Percentiles rank a stretch among this genome's conserved stretches.
Conservation (phyloP, 2,329 filamentous ascomycete species). For the Magnaporthiopsis rhizophila region DNA sequence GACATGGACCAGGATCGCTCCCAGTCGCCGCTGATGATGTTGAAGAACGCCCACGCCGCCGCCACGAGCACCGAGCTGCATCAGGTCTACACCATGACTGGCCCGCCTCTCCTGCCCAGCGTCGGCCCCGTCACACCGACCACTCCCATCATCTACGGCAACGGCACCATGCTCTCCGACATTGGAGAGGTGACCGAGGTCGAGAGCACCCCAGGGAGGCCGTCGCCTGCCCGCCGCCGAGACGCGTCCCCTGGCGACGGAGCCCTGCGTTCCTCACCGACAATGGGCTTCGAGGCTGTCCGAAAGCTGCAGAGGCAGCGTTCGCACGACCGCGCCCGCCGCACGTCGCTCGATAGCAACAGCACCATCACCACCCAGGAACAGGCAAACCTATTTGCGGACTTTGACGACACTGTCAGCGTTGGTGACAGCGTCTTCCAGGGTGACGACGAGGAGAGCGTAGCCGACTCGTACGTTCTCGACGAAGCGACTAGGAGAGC, state of each 20-base stretch:
- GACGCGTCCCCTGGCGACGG: constrained; percentile 24
- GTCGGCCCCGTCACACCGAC: constrained; percentile 41
- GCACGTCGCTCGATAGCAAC: constrained; percentile 50
- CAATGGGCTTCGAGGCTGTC: constrained; percentile 33
- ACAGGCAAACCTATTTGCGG: constrained; percentile 41
- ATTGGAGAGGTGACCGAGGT: constrained; percentile 50
- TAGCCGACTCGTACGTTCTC: constrained; percentile 48
- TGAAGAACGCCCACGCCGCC: constrained; percentile 37
- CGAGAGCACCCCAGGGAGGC: constrained; percentile 38
- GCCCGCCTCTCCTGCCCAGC: constrained; percentile 27
- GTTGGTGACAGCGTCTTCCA: constrained; percentile 59
- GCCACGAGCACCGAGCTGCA: constrained; percentile 22
- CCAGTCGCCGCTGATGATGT: constrained; percentile 42
- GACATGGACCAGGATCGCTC: constrained; percentile 36
- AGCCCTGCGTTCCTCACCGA: constrained; percentile 35
- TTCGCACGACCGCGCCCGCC: constrained; percentile 36
- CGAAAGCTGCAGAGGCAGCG: constrained; percentile 35
- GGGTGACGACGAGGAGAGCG: constrained; percentile 59
- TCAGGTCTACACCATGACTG: constrained; percentile 34
- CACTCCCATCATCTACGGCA: constrained; percentile 61
- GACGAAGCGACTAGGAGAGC: constrained; percentile 20
- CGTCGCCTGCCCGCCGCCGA: constrained; percentile 27
- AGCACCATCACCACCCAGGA: constrained; percentile 50
- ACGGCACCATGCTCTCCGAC: constrained; percentile 61
- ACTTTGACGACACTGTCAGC: constrained; percentile 55